These are phyloP conservation scores for Chaetomiaceae sp. DNA, from an alignment of 2,329 filamentous ascomycete species.

Conservation along the genomic window DNA sequence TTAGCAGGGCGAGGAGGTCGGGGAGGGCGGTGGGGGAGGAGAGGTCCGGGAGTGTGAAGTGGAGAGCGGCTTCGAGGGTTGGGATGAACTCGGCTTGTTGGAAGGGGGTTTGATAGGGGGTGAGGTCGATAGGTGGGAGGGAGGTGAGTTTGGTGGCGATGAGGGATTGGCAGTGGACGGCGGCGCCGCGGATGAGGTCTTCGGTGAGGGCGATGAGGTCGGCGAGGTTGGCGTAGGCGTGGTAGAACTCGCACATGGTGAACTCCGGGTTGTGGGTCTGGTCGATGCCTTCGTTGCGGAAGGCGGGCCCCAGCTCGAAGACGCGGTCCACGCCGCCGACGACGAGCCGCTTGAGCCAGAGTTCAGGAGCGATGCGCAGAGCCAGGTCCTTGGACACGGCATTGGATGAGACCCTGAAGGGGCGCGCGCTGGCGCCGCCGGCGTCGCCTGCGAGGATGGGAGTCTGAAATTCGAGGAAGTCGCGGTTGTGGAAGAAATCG, in stretches of 20 bases:
- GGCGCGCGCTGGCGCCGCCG: conserved; percentile 80
- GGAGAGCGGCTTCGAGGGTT: conserved; percentile 63
- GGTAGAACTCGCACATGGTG: conserved; percentile 95
- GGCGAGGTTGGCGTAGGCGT: conserved; percentile 70
- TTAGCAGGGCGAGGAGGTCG: conserved; percentile 32
- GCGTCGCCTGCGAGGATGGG: conserved; percentile 78
- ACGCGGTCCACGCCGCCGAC: conserved; percentile 82
- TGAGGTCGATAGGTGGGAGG: conserved; percentile 43
- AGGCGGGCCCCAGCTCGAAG: conserved; percentile 88
- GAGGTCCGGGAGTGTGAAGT: conserved; percentile 59
- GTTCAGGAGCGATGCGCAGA: conserved; percentile 83
- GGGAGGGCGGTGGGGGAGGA: conserved; percentile 47
- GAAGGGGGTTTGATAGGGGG: conserved; percentile 49
- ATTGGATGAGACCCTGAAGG: conserved; percentile 73
- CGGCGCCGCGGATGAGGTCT: conserved; percentile 57
- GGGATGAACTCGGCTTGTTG: conserved; percentile 74
- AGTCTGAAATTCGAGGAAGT: conserved; percentile 84
- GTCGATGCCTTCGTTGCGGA: conserved; percentile 90
- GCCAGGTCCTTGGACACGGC: conserved; percentile 63
- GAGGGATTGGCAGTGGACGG: conserved; percentile 42
- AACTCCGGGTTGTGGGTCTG: conserved; percentile 95
- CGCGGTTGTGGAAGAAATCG: conserved; percentile 61
- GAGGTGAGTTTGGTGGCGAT: conserved; percentile 40
- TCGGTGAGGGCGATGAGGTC: conserved; percentile 74
- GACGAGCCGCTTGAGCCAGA: conserved; percentile 90